Percentiles rank a stretch among this genome's conserved stretches.
phyloP scores from a whole-genome alignment of 2,329 filamentous ascomycete genomes.

The Ceratocystis variospora region DNA sequence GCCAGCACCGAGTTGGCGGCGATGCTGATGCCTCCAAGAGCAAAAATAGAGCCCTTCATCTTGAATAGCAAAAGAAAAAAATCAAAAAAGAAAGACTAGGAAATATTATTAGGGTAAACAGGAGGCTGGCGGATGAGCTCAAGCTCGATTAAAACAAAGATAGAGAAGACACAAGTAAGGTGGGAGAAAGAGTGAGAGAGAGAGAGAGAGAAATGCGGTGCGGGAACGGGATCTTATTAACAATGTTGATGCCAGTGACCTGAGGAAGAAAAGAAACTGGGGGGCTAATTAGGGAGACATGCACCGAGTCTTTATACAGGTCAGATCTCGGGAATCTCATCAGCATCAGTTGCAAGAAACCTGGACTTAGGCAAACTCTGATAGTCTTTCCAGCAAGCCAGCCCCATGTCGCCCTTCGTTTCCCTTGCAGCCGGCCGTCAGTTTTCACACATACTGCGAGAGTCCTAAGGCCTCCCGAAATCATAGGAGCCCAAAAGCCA shows the following conservation, averaged over 20 bases:
- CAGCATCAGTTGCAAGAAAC: background rate
- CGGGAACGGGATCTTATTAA: constrained; percentile 15
- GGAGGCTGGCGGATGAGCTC: background rate
- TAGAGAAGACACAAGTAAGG: background rate
- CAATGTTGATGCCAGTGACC: constrained; percentile 9
- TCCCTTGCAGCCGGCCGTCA: constrained; percentile 9
- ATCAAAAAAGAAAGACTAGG: background rate
- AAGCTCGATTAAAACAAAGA: background rate
- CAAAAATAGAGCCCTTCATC: constrained; percentile 17
- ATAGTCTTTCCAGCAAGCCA: constrained; percentile 1
- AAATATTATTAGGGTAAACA: background rate
- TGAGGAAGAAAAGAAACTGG: constrained; percentile 13
- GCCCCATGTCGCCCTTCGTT: background rate
- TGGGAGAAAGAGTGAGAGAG: constrained; percentile 5
- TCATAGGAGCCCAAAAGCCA: background rate
- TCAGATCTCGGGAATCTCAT: background rate
- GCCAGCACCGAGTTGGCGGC: constrained; percentile 15
- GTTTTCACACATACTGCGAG: background rate
- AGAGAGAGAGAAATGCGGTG: constrained; percentile 15
- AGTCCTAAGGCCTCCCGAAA: background rate
- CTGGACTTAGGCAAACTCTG: background rate
- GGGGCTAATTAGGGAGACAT: constrained; percentile 6
- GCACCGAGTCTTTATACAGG: constrained; percentile 15
- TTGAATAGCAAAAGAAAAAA: constrained; percentile 13
- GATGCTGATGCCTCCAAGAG: constrained; percentile 12